Evolutionary conservation across 176 grass and related monocot species (phyloP), one percentile per base, ranked within the genome.

Genomic region (Puya raimondii): DNA sequence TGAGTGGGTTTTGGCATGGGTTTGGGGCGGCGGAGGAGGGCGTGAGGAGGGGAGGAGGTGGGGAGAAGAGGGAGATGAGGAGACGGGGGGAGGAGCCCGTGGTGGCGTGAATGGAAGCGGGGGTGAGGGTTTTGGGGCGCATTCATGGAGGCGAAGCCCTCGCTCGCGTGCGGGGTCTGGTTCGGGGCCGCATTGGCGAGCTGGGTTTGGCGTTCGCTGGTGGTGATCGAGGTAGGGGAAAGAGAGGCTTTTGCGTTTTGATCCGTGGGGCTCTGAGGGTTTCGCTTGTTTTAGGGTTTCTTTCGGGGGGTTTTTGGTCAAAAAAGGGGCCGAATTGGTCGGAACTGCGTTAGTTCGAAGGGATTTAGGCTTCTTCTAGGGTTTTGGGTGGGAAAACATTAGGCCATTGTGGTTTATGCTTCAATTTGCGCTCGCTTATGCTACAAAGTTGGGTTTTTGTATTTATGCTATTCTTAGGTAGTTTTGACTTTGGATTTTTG

Each of bases 91-190:
- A 23, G 64, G 22, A 54, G 64, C 42, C 64, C 49, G 56, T 59
- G 71, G 47, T 67, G 69, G 56, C 64, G 50, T 88, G 82, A 85
- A 88, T 88, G 86, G 82, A 50, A 81, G 86, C 42, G 67, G 67
- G 73, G 23, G 73, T 17, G 59, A 18, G 72, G 67, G 73, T 64
- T 53, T 65, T 53, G 68, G 67, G 67, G 49, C 11, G 53, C 69
- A 63, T 33, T 63, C 77, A 88, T 88, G 85, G 85, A 88, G 6
- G 73, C 73, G 18, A 76, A 80, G 80, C 72, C 83, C 68, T 80
- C 66, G 68, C 14, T 76, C 50, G 71, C 69, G 12, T 70, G 77
- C 17, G 11, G 83, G 78, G 73, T 76, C 26, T 47, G 77, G 75
- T 80, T 63, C 71, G 61, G 59, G 70, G 56, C 73, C 18, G 83